Base-by-base conservation (phyloP, 169 alveolate genomes). In the Plasmodium malariae region DNA sequence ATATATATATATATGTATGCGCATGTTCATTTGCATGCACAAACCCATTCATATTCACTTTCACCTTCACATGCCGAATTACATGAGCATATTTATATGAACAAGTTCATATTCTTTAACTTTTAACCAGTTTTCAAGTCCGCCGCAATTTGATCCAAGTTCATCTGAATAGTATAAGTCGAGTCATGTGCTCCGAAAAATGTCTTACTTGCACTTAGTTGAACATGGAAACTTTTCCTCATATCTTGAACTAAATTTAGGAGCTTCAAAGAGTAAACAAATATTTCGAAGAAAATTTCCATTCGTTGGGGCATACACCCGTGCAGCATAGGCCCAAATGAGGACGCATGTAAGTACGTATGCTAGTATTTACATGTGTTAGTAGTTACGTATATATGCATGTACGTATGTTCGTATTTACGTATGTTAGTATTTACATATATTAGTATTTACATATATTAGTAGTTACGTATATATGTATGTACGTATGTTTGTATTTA, bases 141-240 rank as follows among this genome's bases (percentile, higher is more conserved):
- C 28, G 74, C 3, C 14, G 30, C 32, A 7, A 60, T 60, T 60
- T 40, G 3, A 28, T 32, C 49, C 11, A 74, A 60, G 36, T 49
- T 12, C 57, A 74, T 74, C 60, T 74, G 59, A 17, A 74, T 12
- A 0, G 54, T 40, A 45, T 74, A 74, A 12, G n/a, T 74, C 43
- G 63, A 28, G 3, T 48, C 74, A 24, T 74, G 54, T 11, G 88
- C 88, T 21, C 88, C 88, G 17, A 30, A 59, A 60, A 74, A 74
- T 19, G 17, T 24, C 60, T 74, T 74, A 43, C 40, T 74, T n/a
- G 76, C 34, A 0, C 24, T 24, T 51, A 74, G 21, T 19, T 74
- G 36, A 37, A 74, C 34, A 48, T 74, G 65, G 21, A 74, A 74
- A 7, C 17, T 74, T 60, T 12, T 59, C 40, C 88, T 36, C n/a